Evolutionary conservation across 2,329 filamentous ascomycete genomes (phyloP), one percentile per base, ranked within the genome.

Genomic region (Calonectria pteridis): DNA sequence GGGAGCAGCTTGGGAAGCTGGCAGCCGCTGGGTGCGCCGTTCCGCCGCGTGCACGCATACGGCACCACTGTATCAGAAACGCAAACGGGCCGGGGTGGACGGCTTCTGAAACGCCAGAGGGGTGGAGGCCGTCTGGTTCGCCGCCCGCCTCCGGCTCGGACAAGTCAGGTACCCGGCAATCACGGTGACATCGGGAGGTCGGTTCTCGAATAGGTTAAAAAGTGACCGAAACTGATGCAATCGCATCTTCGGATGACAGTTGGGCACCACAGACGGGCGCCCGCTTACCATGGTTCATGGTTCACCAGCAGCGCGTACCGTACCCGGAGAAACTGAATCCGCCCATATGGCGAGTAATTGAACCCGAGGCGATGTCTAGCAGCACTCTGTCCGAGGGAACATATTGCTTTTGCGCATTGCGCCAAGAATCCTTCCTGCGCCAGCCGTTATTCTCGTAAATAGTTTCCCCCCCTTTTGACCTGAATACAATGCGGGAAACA

Each of bases 31-130:
- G 35, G 35, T 26, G 55, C 33, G 35, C 23, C 16, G 55, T 40
- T 55, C 14, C 18, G 28, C 35, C 26, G 23, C 16, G 55, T 6
- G 13, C 33, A 28, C 23, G 35, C 33, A 35, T 40, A 14, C 40
- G 23, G 20, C 50, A 20, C 71, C 40, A 68, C 51, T 72, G 66
- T 73, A 73, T 73, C 66, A 69, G 71, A 73, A 69, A 73, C 66
- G 23, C 20, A 23, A 51, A 69, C 37, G 46, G 37, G 40, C 71
- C 31, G 50, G 66, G 63, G 63, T 68, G 6, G 26, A 40, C 35
- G 18, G 28, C 18, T 33, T 73, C 37, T 66, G 71, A 73, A 73
- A 73, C 71, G 31, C 23, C 58, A 18, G 35, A 10, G 37, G 29
- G 50, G 31, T 51, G 33, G 11, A 43, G 50, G 35, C 55, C n/a